phyloP scores from a whole-genome alignment of 225 moss, liverwort and hornwort species.

The Polytrichum commune region DNA sequence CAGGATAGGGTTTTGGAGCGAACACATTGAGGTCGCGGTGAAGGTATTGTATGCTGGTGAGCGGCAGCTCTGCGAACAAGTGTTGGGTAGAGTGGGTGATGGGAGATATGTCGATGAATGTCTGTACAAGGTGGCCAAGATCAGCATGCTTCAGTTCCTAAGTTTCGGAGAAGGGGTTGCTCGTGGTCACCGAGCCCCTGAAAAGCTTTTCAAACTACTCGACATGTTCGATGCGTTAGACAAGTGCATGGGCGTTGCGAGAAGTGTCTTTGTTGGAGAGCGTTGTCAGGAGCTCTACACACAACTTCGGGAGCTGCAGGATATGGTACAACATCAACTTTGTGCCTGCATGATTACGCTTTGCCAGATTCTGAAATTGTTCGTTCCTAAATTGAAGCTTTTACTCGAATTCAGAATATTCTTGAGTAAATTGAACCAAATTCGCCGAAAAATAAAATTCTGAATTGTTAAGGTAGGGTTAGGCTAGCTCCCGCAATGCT shows the following conservation, averaged over 20 bases:
- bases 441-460: too few species aligned
- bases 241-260: constrained; percentile 51
- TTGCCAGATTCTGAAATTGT: too few species aligned
- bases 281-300: constrained; percentile 71
- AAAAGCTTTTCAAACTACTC: constrained; percentile 81
- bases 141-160: constrained; percentile 81
- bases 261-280: constrained; percentile 72
- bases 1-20: constrained; percentile 81
- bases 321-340: constrained; percentile 32
- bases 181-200: constrained; percentile 75
- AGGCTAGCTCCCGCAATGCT: too few species aligned
- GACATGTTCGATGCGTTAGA: constrained; percentile 92
- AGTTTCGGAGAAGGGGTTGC: constrained; percentile 82
- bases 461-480: too few species aligned
- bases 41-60: constrained; percentile 76
- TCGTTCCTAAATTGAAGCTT: too few species aligned
- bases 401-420: too few species aligned
- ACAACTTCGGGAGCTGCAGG: constrained; percentile 73
- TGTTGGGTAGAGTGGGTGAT: constrained; percentile 56
- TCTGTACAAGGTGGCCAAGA: constrained; percentile 68
- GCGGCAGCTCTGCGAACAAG: constrained; percentile 66
- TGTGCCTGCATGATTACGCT: too few species aligned
- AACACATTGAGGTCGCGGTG: constrained; percentile 85
- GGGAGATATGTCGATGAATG: constrained; percentile 64
- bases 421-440: too few species aligned